Evolutionary conservation across 2,329 filamentous ascomycete genomes (phyloP).

Genomic region (Pyricularia sp.): DNA sequence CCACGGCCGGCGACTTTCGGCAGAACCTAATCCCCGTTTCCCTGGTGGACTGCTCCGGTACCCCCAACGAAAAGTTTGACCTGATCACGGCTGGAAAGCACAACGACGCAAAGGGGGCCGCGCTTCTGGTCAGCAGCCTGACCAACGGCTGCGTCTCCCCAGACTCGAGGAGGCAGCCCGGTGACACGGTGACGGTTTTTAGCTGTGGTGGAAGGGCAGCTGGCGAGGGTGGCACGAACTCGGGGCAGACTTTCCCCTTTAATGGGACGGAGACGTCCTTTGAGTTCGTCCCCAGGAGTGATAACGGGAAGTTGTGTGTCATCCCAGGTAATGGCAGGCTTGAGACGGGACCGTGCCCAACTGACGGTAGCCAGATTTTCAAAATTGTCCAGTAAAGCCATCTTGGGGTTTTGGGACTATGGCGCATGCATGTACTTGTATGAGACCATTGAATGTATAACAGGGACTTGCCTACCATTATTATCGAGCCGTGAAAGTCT

Average conservation of each 20-base stretch:
- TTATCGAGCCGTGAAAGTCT: background rate
- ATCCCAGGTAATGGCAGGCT: conserved; percentile 23
- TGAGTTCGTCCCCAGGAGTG: conserved; percentile 33
- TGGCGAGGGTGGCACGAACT: conserved; percentile 34
- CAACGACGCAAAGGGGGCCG: conserved; percentile 31
- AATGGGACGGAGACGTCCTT: conserved; percentile 27
- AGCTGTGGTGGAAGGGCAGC: conserved; percentile 42
- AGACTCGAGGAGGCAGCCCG: conserved; percentile 30
- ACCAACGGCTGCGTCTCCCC: conserved; percentile 43
- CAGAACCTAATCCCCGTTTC: conserved; percentile 42
- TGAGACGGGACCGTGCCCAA: conserved; percentile 19
- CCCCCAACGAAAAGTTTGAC: conserved; percentile 39
- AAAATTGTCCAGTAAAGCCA: conserved; percentile 16
- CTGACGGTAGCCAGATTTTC: conserved; percentile 20
- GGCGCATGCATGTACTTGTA: background rate
- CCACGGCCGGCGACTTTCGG: conserved; percentile 43
- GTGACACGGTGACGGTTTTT: conserved; percentile 39
- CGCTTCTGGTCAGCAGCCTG: conserved; percentile 38
- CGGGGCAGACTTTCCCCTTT: conserved; percentile 40
- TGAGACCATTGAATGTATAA: background rate
- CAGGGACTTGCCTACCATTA: background rate
- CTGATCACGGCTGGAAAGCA: conserved; percentile 39
- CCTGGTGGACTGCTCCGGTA: conserved; percentile 32
- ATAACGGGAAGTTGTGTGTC: conserved; percentile 32
- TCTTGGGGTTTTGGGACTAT: background rate